Base-by-base conservation (phyloP, 2,329 filamentous ascomycete genomes). In the Orbilia brochopaga region DNA sequence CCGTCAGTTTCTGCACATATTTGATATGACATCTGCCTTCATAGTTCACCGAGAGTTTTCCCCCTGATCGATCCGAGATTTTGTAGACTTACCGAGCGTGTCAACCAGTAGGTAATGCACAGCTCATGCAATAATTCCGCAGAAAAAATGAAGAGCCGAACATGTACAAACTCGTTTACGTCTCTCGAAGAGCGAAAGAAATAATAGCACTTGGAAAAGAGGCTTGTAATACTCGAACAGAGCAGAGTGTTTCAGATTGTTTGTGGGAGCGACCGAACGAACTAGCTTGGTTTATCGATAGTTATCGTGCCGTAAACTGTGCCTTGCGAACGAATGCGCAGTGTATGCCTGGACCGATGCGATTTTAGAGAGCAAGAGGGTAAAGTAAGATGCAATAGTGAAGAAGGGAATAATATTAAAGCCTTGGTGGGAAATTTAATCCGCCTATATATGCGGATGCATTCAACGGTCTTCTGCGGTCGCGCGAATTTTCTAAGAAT, bases 191-290 rank as follows among this genome's bases (percentile, higher is more conserved):
- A 42, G 15, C 4, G 37, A 42, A 42, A 42, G 46, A 21, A 23
- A 51, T 3, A 23, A 4, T 24, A 21, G 46, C 2, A 21, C 5
- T 15, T 54, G 23, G 27, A 54, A 10, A 37, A 11, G 52, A 23
- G 32, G 52, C 13, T 37, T n/a, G 52, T 55, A 23, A 55, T 55
- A 55, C 52, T 4, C 17, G 23, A 15, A 23, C 15, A 17, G 10
- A 51, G 19, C 10, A 21, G 46, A 32, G 27, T 8, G 27, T 32
- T 32, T 32, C 27, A 32, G 27, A 8, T 4, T 32, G 27, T 4
- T 8, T 32, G 27, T 4, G n/a, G 27, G 3, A 3, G 27, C 27
- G 27, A 32, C 4, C 27, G 27, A 8, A n/a, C n/a, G n/a, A n/a
- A n/a, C 8, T 32, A 32, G 27, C 8, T 32, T 32, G 3, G 27